A percentile compares a stretch with the other conserved stretches of the same genome.
These are phyloP conservation scores for Dactylonectria estremocensis DNA, from an alignment of 2,329 filamentous ascomycete genomes.

Conservation along the genomic window DNA sequence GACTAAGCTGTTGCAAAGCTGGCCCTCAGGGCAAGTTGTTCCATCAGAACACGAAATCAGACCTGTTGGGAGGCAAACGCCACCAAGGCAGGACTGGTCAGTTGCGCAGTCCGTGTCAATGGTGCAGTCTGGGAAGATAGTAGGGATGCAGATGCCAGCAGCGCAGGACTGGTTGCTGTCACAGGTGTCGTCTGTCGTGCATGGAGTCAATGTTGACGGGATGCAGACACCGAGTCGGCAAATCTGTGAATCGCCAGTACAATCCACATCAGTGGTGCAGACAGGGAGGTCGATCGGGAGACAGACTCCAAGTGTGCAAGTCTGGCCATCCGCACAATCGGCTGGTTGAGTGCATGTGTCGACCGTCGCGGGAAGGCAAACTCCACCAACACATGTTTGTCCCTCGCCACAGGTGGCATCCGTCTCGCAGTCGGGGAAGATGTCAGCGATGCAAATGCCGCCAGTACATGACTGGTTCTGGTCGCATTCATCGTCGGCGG, in stretches of 20 bases:
- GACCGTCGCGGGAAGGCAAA: slow-evolving; percentile 16
- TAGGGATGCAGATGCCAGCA: slow-evolving; percentile 7
- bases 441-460: slow-evolving; percentile 6
- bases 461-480: background rate
- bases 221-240: background rate
- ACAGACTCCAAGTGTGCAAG: slow-evolving; percentile 12
- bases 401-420: background rate
- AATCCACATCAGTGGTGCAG: background rate
- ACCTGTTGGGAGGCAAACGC: slow-evolving; percentile 1
- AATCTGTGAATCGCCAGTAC: background rate
- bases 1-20: no score
- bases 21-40: background rate
- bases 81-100: slow-evolving; percentile 12
- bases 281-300: slow-evolving; percentile 1
- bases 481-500: background rate
- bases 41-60: background rate
- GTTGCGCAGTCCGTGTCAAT: background rate
- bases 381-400: slow-evolving; percentile 9
- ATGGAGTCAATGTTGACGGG: background rate
- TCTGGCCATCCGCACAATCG: slow-evolving; percentile 7
- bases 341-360: background rate
- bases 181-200: background rate
- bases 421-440: slow-evolving; percentile 10
- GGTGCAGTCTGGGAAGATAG: slow-evolving; percentile 6
- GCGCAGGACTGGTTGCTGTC: background rate